Evolutionary conservation across 1,284 basidiomycete genomes (phyloP).

Genomic region (Schizophyllum commune): DNA sequence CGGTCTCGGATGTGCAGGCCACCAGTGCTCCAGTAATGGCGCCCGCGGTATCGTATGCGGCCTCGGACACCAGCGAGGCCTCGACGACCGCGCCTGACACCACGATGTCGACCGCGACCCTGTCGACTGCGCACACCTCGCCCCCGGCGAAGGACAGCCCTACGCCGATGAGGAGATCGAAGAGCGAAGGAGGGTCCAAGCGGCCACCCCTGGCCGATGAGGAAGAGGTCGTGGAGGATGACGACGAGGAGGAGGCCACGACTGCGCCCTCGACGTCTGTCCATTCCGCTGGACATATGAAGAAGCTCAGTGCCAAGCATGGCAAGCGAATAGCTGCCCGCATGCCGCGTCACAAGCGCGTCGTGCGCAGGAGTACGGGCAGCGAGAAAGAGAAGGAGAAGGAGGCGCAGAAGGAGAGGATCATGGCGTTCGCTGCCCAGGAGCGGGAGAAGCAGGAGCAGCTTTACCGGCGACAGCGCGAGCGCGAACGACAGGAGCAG

Average conservation of each 20-base stretch:
- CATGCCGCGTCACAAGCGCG: background rate
- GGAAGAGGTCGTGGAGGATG: constrained; percentile 10
- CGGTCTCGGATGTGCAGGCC: background rate
- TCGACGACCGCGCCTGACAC: background rate
- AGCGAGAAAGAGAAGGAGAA: constrained; percentile 1
- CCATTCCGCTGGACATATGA: background rate
- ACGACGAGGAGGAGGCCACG: constrained; percentile 2
- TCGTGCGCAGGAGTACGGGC: background rate
- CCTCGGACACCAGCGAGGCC: background rate
- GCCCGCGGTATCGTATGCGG: background rate
- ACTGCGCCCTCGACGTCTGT: background rate
- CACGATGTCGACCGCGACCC: background rate
- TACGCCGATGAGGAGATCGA: constrained; percentile 3
- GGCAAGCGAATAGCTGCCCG: background rate
- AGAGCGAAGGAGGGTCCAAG: constrained; percentile 7
- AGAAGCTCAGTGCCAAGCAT: background rate
- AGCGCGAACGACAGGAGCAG: constrained; percentile 1
- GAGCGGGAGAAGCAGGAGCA: constrained; percentile 5
- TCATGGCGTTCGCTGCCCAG: background rate
- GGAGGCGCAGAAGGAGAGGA: constrained; percentile 1
- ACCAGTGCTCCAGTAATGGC: background rate
- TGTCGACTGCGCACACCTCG: background rate
- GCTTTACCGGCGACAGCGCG: background rate
- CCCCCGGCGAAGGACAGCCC: background rate
- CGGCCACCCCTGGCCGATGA: constrained; percentile 10